Percentiles rank a stretch among this genome's conserved stretches.
phyloP scores from a whole-genome alignment of 495 filamentous ascomycete species.

The Oleoguttula mirabilis region DNA sequence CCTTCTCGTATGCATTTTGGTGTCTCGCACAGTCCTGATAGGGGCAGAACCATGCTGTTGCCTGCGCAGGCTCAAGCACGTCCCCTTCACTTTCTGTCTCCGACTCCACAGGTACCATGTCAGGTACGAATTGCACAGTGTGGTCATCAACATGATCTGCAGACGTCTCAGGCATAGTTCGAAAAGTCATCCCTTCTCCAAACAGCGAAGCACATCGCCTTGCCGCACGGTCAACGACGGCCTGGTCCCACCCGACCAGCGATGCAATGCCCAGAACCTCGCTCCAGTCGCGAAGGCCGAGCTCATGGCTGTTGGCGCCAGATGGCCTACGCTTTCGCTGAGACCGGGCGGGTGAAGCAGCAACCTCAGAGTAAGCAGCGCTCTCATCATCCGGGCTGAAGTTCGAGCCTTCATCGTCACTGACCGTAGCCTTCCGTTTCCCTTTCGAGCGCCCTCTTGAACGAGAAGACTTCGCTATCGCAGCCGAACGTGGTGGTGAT shows the following conservation, averaged over 20 bases:
- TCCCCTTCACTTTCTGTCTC: neutral
- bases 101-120: neutral
- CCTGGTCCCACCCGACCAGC: conserved; percentile 49
- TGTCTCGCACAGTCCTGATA: too few species aligned
- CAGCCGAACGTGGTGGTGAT: too few species aligned
- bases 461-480: too few species aligned
- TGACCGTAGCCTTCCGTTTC: too few species aligned
- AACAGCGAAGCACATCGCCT: conserved; percentile 53
- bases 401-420: too few species aligned
- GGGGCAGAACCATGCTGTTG: neutral
- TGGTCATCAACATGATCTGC: neutral
- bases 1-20: neutral
- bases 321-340: neutral
- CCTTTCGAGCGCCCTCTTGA: too few species aligned
- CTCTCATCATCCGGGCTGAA: too few species aligned
- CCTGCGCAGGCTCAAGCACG: neutral
- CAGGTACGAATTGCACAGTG: conserved; percentile 2
- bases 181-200: conserved; percentile 11
- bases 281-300: conserved; percentile 60
- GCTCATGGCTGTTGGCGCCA: neutral
- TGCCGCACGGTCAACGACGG: conserved; percentile 51
- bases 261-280: conserved; percentile 65
- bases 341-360: too few species aligned
- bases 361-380: too few species aligned
- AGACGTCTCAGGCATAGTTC: conserved; percentile 8